A percentile compares a stretch with the other conserved stretches of the same genome.
These are phyloP conservation scores for Gentiana dahurica DNA, from an alignment of 257 asterid genomes.

Conservation along the genomic window DNA sequence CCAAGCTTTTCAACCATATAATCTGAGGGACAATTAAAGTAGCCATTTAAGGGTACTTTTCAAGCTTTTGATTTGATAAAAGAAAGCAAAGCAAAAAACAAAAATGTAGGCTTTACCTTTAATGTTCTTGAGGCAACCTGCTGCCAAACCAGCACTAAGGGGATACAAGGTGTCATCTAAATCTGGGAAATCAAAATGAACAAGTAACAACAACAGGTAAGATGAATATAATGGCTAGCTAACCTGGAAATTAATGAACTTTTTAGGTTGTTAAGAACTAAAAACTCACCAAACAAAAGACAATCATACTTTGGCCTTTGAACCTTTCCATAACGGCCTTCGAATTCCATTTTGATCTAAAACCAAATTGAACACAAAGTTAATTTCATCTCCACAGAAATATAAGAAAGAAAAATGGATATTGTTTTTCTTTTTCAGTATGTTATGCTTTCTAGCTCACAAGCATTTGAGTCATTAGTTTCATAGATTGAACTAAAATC, in stretches of 20 bases:
- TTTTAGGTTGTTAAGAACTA: neutral
- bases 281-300: slow-evolving; percentile 76
- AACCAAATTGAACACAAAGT: slow-evolving; percentile 18
- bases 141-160: slow-evolving; percentile 65
- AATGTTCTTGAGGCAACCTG: slow-evolving; percentile 72
- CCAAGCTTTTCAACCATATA: slow-evolving; percentile 60
- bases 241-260: neutral
- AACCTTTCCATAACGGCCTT: slow-evolving; percentile 49
- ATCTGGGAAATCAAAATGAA: slow-evolving; percentile 21
- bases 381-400: slow-evolving; percentile 4
- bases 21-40: neutral
- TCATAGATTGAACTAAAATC: too few species aligned
- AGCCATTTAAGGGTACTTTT: neutral
- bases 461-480: too few species aligned
- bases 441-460: too few species aligned
- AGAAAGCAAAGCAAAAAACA: neutral
- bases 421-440: too few species aligned
- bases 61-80: neutral
- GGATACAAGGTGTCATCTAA: slow-evolving; percentile 94
- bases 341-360: slow-evolving; percentile 61
- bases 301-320: slow-evolving; percentile 78
- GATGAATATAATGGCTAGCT: too few species aligned
- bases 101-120: slow-evolving; percentile 28
- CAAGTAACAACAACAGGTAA: too few species aligned
- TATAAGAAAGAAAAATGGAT: too few species aligned